phyloP scores from a whole-genome alignment of 192 early-diverging fungal species.

The Chytriomyces hyalinus region DNA sequence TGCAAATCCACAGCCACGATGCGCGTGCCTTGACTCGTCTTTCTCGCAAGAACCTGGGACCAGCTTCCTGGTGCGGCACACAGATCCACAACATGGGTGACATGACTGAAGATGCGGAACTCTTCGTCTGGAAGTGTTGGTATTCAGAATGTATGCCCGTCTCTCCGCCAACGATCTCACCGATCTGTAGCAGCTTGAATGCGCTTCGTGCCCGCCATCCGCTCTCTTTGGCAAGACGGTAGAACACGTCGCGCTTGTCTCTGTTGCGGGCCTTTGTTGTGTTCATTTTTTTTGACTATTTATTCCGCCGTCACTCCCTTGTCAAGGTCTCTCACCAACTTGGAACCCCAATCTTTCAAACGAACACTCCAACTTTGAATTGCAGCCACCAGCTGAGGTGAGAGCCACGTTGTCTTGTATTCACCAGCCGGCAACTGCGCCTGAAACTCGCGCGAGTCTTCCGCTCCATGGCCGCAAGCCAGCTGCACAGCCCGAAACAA shows the following conservation, averaged over 20 bases:
- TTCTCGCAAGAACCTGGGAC: constrained; percentile 78
- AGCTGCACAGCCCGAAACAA: constrained; percentile 25
- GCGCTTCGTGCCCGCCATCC: constrained; percentile 96
- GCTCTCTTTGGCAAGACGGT: constrained; percentile 95
- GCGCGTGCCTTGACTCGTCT: constrained; percentile 52
- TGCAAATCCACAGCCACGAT: constrained; percentile 97
- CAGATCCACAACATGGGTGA: constrained; percentile 89
- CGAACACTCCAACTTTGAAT: constrained; percentile 20
- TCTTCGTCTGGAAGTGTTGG: constrained; percentile 72
- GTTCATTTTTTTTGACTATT: constrained; percentile 3
- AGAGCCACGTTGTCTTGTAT: constrained; percentile 17
- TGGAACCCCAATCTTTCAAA: constrained; percentile 12
- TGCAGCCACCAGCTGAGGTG: constrained; percentile 9
- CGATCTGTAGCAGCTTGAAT: constrained; percentile 95
- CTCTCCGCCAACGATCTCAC: constrained; percentile 27
- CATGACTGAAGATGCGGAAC: constrained; percentile 85
- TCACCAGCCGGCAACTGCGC: constrained; percentile 13
- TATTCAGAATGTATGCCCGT: neutral
- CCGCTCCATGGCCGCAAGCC: constrained; percentile 11
- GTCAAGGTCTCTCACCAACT: neutral
- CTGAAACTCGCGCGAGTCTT: constrained; percentile 15
- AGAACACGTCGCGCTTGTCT: constrained; percentile 86
- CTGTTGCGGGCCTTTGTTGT: neutral
- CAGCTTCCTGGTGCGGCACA: constrained; percentile 98
- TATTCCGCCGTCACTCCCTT: constrained; percentile 5